Conservation (phyloP, 2,329 filamentous ascomycete species). For the Apiospora pterosperma region DNA sequence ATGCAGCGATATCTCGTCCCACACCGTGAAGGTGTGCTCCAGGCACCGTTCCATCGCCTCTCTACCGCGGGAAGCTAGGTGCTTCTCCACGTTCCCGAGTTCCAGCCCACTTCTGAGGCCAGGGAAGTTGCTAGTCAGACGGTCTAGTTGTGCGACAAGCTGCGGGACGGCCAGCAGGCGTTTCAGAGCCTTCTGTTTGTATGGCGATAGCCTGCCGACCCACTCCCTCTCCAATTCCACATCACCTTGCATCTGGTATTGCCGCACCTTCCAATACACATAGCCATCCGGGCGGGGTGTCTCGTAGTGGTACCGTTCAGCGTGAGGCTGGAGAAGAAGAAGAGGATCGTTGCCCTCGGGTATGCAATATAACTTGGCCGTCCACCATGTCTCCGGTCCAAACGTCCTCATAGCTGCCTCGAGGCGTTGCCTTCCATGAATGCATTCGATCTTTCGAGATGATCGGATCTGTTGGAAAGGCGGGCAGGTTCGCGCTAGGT, state of each 20-base stretch:
- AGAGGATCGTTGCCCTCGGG: not conserved
- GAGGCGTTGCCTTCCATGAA: not conserved
- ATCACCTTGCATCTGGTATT: not conserved
- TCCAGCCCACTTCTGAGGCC: not conserved
- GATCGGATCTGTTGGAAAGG: not conserved
- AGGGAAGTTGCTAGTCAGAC: not conserved
- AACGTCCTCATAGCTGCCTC: not conserved
- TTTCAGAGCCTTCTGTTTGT: not conserved
- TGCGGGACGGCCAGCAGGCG: not conserved
- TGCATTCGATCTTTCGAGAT: not conserved
- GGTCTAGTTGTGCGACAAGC: not conserved
- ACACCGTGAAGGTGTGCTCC: not conserved
- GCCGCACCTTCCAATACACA: not conserved
- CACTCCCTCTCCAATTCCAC: not conserved
- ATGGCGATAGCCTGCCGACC: not conserved
- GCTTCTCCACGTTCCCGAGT: not conserved
- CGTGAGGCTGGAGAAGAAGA: not conserved
- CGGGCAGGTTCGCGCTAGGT: not conserved
- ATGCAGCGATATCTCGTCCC: not conserved
- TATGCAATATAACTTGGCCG: slow-evolving; percentile 2
- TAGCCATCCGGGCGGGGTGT: not conserved
- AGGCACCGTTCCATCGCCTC: not conserved
- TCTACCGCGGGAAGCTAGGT: not conserved
- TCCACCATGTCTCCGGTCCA: slow-evolving; percentile 1
- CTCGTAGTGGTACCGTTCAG: not conserved